Evolutionary conservation across 2,329 filamentous ascomycete genomes (phyloP).

Genomic region (Coniochaeta sp.): DNA sequence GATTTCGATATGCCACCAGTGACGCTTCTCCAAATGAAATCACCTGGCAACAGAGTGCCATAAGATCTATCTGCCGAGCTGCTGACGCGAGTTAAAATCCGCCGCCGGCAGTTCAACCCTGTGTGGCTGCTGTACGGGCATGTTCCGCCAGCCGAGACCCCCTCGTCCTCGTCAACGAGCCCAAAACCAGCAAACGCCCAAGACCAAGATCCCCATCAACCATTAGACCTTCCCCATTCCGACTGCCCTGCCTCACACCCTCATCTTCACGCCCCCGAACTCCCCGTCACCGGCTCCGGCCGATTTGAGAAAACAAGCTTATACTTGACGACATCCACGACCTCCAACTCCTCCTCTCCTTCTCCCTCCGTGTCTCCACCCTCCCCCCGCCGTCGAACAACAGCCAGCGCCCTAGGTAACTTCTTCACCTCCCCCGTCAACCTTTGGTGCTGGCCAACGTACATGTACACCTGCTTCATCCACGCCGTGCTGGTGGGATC

Average conservation of each 20-base stretch:
- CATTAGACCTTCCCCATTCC: background rate
- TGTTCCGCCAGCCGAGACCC: too few species aligned
- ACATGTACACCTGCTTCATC: slow-evolving; percentile 88
- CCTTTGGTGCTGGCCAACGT: slow-evolving; percentile 81
- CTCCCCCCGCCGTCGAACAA: slow-evolving; percentile 55
- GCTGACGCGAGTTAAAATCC: too few species aligned
- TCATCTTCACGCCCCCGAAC: slow-evolving; percentile 11
- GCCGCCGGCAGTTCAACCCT: too few species aligned
- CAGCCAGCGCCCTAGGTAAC: slow-evolving; percentile 67
- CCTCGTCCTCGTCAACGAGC: too few species aligned
- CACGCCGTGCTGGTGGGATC: slow-evolving; percentile 56
- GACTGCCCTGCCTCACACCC: background rate
- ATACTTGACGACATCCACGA: slow-evolving; percentile 80
- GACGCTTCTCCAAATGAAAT: too few species aligned
- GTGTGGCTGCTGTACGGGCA: too few species aligned
- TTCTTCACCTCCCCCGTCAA: slow-evolving; percentile 89
- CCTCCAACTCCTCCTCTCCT: slow-evolving; percentile 56
- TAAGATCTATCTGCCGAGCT: too few species aligned
- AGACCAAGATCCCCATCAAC: background rate
- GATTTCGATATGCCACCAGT: too few species aligned
- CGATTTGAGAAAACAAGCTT: slow-evolving; percentile 80
- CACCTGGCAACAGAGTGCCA: too few species aligned
- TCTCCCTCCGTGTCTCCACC: slow-evolving; percentile 37
- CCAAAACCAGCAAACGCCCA: background rate
- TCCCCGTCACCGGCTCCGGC: slow-evolving; percentile 70